Evolutionary conservation across 2,329 filamentous ascomycete genomes (phyloP), one percentile per base, ranked within the genome.

Genomic region (Magnaporthiopsis incrustans): DNA sequence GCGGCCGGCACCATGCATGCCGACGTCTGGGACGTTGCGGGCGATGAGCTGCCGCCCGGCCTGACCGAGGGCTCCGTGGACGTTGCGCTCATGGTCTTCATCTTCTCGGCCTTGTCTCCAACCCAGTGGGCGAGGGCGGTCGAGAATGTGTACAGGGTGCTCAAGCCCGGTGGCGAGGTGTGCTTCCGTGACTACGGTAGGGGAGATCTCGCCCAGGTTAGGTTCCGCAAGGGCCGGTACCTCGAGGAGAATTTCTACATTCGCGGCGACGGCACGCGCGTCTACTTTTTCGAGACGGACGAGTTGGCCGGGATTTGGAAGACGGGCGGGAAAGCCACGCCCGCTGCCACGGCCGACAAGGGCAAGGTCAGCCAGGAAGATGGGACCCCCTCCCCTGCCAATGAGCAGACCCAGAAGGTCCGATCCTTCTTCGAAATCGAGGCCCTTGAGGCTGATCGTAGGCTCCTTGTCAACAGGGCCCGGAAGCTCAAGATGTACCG

Each of bases 241-340:
- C 83, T 99, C 73, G 91, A 92, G 64, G 95, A 98, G 76, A 99
- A 98, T 73, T 99, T 99, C 71, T 99, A 99, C 74, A 90, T 97
- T 59, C 83, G 95, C 44, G 95, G 95, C 1, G 95, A 99, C 75
- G 95, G 95, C 1, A 99, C 95, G 4, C 85, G 95, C 8, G 95
- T 99, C 0, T 99, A 98, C 76, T 99, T 99, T 76, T 99, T 99
- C 72, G 94, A 97, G 65, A 83, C 87, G 74, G 88, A 93, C 44
- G 89, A 99, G 77, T 79, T 99, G 63, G 82, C 84, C 63, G 75
- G 82, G 58, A 94, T 98, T 66, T 98, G 94, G 94, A 81, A 50
- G 56, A 33, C 32, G 30, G 44, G 58, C 26, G 30, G 56, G 35
- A 27, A 27, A 30, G 38, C 60, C 15, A 12, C 60, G 22, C 25